Evolutionary conservation across 192 early-diverging fungal genomes (phyloP).

Genomic region (Backusella psychrophila): DNA sequence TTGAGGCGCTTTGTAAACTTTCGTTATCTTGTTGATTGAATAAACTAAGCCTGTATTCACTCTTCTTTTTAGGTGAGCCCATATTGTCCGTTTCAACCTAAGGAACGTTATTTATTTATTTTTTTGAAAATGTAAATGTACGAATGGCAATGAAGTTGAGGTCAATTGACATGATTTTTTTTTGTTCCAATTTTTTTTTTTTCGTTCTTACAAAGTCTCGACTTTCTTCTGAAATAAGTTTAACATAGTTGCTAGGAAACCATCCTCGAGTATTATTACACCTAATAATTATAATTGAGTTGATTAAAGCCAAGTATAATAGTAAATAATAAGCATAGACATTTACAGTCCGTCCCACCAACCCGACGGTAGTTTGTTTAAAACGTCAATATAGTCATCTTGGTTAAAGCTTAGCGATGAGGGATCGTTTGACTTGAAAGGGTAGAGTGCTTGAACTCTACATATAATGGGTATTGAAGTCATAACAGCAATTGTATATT

Average conservation of each 20-base stretch:
- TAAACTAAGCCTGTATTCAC: slow-evolving; percentile 2
- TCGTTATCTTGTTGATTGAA: not conserved
- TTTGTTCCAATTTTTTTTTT: not conserved
- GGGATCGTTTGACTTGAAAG: slow-evolving; percentile 79
- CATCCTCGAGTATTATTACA: slow-evolving; percentile 76
- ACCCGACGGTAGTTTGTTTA: slow-evolving; percentile 86
- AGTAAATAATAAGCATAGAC: not conserved
- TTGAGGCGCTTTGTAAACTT: not conserved
- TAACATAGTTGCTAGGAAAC: slow-evolving; percentile 89
- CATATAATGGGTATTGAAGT: slow-evolving; percentile 22
- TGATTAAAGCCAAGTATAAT: not conserved
- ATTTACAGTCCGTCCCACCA: slow-evolving; percentile 95
- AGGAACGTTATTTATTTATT: not conserved
- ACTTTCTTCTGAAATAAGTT: slow-evolving; percentile 36
- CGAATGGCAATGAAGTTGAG: too few relatives aligned
- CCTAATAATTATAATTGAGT: slow-evolving; percentile 22
- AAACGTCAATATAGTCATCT: slow-evolving; percentile 89
- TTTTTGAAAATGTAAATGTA: too few relatives aligned
- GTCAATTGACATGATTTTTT: not conserved
- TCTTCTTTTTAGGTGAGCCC: not conserved
- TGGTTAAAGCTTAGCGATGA: slow-evolving; percentile 80
- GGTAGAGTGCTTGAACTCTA: slow-evolving; percentile 77
- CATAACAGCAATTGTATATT: not conserved
- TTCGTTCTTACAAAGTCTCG: not conserved
- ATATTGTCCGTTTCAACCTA: not conserved